Evolutionary conservation across 805 yeast genomes (phyloP).

Genomic region (Vanderwaltozyma verrucispora): DNA sequence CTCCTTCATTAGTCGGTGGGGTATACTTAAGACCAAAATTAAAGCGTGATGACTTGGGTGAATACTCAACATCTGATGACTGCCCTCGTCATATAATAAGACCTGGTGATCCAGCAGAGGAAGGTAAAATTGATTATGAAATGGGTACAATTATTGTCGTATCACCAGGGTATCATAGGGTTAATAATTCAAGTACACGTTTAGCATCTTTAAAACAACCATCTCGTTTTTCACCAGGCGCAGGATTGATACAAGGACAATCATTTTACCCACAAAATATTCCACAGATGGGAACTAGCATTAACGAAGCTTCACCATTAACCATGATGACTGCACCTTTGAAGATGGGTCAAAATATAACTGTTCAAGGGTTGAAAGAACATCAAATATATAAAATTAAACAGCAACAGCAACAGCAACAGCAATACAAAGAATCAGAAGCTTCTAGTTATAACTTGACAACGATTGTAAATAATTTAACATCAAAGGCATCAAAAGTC

Average conservation of each 20-base stretch:
- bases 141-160: constrained; percentile 19
- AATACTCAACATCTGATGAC: constrained; percentile 44
- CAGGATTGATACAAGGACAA: constrained; percentile 1
- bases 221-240: background rate
- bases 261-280: constrained; percentile 2
- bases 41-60: constrained; percentile 76
- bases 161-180: constrained; percentile 14
- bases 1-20: constrained; percentile 92
- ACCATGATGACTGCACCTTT: background rate
- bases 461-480: constrained; percentile 16
- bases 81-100: constrained; percentile 36
- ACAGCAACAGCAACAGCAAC: constrained; percentile 18
- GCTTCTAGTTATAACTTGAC: constrained; percentile 18
- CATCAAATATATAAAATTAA: constrained; percentile 15
- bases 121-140: constrained; percentile 24
- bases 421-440: constrained; percentile 11
- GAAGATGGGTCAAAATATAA: constrained; percentile 1
- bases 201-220: constrained; percentile 14
- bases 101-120: constrained; percentile 33
- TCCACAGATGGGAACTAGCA: background rate
- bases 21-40: constrained; percentile 71
- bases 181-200: constrained; percentile 14
- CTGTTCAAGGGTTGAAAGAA: constrained; percentile 18
- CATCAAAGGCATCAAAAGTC: constrained; percentile 21
- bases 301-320: background rate